Evolutionary conservation across 768 basidiomycete genomes (phyloP).

Genomic region (Macrolepiota dolichaula): DNA sequence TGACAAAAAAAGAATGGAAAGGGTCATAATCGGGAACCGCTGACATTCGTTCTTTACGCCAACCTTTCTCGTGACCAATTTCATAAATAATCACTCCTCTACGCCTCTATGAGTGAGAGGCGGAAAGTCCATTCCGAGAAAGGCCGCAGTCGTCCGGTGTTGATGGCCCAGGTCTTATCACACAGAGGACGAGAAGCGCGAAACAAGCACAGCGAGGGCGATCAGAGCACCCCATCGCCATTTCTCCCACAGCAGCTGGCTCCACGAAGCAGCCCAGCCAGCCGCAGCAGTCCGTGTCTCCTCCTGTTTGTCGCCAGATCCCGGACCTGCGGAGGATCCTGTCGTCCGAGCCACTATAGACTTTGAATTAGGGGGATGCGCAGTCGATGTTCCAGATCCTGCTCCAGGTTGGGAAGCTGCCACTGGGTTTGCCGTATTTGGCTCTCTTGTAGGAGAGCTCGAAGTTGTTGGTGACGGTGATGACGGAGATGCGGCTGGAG

Average conservation of each 20-base stretch:
- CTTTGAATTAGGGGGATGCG: slow-evolving; percentile 11
- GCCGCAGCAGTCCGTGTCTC: slow-evolving; percentile 25
- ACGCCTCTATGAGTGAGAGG: not conserved
- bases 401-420: not conserved
- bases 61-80: not conserved
- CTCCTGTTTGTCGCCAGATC: slow-evolving; percentile 21
- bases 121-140: not conserved
- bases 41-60: not conserved
- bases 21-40: not conserved
- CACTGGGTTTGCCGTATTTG: not conserved
- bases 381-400: slow-evolving; percentile 1
- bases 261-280: slow-evolving; percentile 61
- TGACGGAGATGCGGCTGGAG: slow-evolving; percentile 18
- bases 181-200: slow-evolving; percentile 60
- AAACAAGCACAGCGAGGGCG: slow-evolving; percentile 73
- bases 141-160: not conserved
- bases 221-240: slow-evolving; percentile 83
- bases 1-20: not conserved
- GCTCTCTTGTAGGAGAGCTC: slow-evolving; percentile 8
- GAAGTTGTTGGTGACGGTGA: slow-evolving; percentile 6
- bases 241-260: slow-evolving; percentile 73
- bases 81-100: not conserved
- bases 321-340: not conserved
- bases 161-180: slow-evolving; percentile 14
- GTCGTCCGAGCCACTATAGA: slow-evolving; percentile 9